Evolutionary conservation across 2,329 filamentous ascomycete genomes (phyloP).

Genomic region (Epichloe coenophiala): DNA sequence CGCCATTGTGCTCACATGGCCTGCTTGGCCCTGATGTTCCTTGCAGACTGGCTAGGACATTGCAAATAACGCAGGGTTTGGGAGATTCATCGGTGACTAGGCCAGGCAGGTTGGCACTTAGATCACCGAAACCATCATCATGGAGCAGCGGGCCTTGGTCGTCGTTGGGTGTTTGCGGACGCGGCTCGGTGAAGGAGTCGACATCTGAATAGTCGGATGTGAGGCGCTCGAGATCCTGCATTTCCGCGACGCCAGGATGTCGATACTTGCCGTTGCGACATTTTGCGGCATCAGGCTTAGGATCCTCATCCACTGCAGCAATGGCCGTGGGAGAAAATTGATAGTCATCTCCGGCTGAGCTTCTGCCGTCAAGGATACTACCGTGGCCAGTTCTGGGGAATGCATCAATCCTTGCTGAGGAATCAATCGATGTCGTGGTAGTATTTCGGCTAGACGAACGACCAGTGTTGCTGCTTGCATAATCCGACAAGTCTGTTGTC

Average conservation of each 20-base stretch:
- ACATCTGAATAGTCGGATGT: constrained; percentile 15
- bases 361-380: not conserved
- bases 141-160: constrained; percentile 26
- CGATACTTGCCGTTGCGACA: not conserved
- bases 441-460: constrained; percentile 30
- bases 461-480: constrained; percentile 25
- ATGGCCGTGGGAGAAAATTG: not conserved
- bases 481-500: constrained; percentile 21
- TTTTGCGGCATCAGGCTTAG: not conserved
- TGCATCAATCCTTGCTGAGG: constrained; percentile 7
- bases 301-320: not conserved
- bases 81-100: constrained; percentile 5
- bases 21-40: not conserved
- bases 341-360: not conserved
- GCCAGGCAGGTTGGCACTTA: constrained; percentile 20
- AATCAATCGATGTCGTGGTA: constrained; percentile 30
- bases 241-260: not conserved
- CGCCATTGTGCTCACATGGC: constrained; percentile 3
- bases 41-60: constrained; percentile 3
- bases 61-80: constrained; percentile 7
- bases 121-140: constrained; percentile 20
- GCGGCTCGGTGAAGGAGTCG: constrained; percentile 18
- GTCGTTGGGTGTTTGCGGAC: constrained; percentile 9
- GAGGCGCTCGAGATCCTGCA: constrained; percentile 5
- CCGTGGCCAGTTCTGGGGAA: not conserved